phyloP scores from a whole-genome alignment of 1,284 basidiomycete genomes.

The Somion occarium region DNA sequence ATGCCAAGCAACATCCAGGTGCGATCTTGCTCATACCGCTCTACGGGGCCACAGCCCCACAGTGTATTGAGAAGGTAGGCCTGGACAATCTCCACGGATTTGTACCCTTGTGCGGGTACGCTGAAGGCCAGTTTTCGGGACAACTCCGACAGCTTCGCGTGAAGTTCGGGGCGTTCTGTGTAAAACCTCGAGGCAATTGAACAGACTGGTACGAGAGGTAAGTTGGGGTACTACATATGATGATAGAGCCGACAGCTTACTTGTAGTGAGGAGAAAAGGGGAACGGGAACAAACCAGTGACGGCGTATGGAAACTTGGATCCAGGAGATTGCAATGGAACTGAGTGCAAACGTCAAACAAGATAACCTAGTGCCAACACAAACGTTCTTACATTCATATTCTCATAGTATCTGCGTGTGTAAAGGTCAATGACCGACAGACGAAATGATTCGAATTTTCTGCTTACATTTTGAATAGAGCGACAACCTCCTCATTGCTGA shows the following conservation, averaged over 20 bases:
- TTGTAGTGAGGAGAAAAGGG: constrained; percentile 89
- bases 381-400: constrained; percentile 60
- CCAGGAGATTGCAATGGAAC: constrained; percentile 74
- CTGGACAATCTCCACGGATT: constrained; percentile 93
- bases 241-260: constrained; percentile 42
- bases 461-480: constrained; percentile 91
- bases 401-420: constrained; percentile 59
- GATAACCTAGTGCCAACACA: constrained; percentile 9
- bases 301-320: constrained; percentile 87
- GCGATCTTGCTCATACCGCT: constrained; percentile 94
- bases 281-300: constrained; percentile 88
- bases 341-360: constrained; percentile 25
- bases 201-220: constrained; percentile 56
- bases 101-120: constrained; percentile 83
- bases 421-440: constrained; percentile 7
- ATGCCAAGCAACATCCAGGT: constrained; percentile 91
- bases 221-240: constrained; percentile 2
- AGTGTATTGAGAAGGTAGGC: constrained; percentile 80
- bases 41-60: constrained; percentile 83
- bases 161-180: constrained; percentile 77
- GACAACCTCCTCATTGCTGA: constrained; percentile 79
- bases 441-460: background rate
- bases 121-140: constrained; percentile 91
- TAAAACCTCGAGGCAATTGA: constrained; percentile 93
- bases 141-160: constrained; percentile 75